Percentiles rank a stretch among this genome's conserved stretches.
phyloP scores from a whole-genome alignment of 2,329 filamentous ascomycete genomes.

The Scytalidium sp. region DNA sequence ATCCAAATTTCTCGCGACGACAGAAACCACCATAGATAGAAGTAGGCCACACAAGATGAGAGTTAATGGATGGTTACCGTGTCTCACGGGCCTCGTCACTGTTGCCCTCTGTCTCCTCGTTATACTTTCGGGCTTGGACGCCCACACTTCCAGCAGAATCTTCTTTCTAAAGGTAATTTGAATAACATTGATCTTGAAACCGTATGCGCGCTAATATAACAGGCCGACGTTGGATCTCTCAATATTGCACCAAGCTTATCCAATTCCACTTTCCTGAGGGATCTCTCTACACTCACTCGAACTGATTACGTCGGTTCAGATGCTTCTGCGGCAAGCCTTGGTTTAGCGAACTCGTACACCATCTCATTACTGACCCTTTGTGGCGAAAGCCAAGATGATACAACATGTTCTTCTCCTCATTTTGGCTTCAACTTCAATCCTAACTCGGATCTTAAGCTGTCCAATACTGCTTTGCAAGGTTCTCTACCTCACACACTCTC shows the following conservation, averaged over 20 bases:
- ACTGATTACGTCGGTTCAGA: slow-evolving; percentile 37
- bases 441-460: slow-evolving; percentile 50
- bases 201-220: too few relatives aligned
- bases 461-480: slow-evolving; percentile 44
- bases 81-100: slow-evolving; percentile 18
- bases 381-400: slow-evolving; percentile 44
- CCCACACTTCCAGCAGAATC: slow-evolving; percentile 17
- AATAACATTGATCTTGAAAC: too few relatives aligned
- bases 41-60: background rate
- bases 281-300: slow-evolving; percentile 28
- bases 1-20: too few relatives aligned
- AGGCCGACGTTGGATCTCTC: slow-evolving; percentile 30
- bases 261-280: slow-evolving; percentile 28
- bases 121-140: slow-evolving; percentile 27
- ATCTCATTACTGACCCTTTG: slow-evolving; percentile 86
- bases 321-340: slow-evolving; percentile 52
- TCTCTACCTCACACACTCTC: slow-evolving; percentile 64
- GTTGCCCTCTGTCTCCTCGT: slow-evolving; percentile 24
- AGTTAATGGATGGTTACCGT: slow-evolving; percentile 10
- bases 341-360: slow-evolving; percentile 67
- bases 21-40: too few relatives aligned
- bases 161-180: slow-evolving; percentile 32
- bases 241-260: slow-evolving; percentile 28
- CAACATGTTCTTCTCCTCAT: slow-evolving; percentile 65
- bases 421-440: slow-evolving; percentile 71